Evolutionary conservation across 2,329 filamentous ascomycete species (phyloP), one percentile per base, ranked within the genome.

Genomic region (Monilinia laxa): DNA sequence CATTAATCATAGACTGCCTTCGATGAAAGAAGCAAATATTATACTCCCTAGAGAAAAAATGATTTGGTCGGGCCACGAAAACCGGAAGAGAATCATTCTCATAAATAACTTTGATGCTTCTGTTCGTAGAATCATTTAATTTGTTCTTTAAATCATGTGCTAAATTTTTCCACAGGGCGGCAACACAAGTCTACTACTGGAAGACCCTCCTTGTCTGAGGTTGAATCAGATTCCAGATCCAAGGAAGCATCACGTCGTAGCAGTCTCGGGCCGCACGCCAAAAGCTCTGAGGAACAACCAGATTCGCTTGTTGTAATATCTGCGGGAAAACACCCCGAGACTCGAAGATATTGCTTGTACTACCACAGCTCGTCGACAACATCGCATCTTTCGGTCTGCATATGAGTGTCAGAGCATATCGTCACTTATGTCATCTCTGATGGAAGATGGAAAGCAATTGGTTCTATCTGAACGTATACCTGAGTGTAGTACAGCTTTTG

Each of bases 61-160:
- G 14, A 31, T 66, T 20, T 74, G 68, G 68, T 38, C n/a, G 11
- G 49, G 66, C 12, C 80, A 83, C 52, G 73, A 78, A 0, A 35
- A 75, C 6, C 75, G 67, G 38, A 72, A 55, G 52, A 35, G 66
- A 23, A 59, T 18, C 25, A 45, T 45, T 56, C 28, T 67, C 35
- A 63, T 71, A 45, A 87, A 87, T 74, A 84, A 82, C 74, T 86
- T 85, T 70, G 78, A 63, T 59, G 70, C 68, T 45, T 16, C 45
- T 47, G 45, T 47, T 47, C 45, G 45, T 47, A 47, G 18, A 9
- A 47, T n/a, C 45, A 5, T 47, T 47, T 47, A 6, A 5, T 47
- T 47, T 47, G 3, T 47, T 47, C 45, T 47, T n/a, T 4, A n/a
- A 18, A 47, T 47, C 9, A 7, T 47, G 45, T 47, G 18, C 45